Evolutionary conservation across 257 asterid genomes (phyloP).

Genomic region (Jacaranda copaia): DNA sequence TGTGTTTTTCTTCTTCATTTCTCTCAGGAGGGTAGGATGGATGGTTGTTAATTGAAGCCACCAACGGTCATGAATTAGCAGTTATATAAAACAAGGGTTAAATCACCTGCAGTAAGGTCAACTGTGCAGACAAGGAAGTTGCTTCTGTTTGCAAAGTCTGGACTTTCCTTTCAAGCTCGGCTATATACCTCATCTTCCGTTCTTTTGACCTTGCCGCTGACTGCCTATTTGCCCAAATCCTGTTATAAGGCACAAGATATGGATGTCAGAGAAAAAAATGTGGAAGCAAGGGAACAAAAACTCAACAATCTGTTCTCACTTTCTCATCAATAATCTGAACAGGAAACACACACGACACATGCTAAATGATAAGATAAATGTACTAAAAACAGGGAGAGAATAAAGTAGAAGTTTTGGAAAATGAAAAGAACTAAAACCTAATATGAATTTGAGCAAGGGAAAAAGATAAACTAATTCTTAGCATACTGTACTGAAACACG

Average conservation of each 20-base stretch:
- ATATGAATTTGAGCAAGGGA: slow-evolving; percentile 1
- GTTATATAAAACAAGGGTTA: slow-evolving; percentile 1
- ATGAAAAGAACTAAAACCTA: slow-evolving; percentile 11
- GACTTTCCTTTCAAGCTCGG: slow-evolving; percentile 97
- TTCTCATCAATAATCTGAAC: slow-evolving; percentile 12
- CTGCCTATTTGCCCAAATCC: slow-evolving; percentile 99
- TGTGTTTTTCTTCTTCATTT: slow-evolving; percentile 1
- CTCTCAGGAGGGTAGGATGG: background rate
- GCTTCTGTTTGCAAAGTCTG: slow-evolving; percentile 96
- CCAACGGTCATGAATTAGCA: slow-evolving; percentile 11
- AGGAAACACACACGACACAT: slow-evolving; percentile 1
- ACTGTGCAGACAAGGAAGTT: slow-evolving; percentile 92
- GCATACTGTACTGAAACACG: background rate
- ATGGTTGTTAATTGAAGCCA: slow-evolving; percentile 14
- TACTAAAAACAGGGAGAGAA: slow-evolving; percentile 1
- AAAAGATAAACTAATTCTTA: slow-evolving; percentile 5
- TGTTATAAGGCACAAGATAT: slow-evolving; percentile 38
- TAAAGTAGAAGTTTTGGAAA: background rate
- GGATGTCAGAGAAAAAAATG: slow-evolving; percentile 8
- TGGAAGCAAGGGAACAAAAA: background rate
- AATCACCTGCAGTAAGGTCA: slow-evolving; percentile 85
- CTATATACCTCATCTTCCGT: slow-evolving; percentile 96
- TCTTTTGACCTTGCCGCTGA: slow-evolving; percentile 99
- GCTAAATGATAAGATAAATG: slow-evolving; percentile 14
- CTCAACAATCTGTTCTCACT: slow-evolving; percentile 11